Evolutionary conservation across 192 early-diverging fungal genomes (phyloP).

Genomic region (Physocladia obscura): DNA sequence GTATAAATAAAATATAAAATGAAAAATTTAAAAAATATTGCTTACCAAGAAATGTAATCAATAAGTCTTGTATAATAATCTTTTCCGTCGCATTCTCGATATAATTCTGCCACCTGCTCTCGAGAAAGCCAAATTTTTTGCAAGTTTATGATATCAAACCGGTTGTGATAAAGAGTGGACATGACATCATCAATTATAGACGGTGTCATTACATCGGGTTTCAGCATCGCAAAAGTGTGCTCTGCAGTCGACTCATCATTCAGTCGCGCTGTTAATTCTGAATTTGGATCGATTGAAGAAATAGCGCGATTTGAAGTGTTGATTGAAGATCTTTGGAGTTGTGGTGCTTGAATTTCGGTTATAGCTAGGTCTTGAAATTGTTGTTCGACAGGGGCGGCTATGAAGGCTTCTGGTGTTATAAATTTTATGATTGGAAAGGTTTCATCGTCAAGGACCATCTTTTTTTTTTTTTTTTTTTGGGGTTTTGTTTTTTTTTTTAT

Average conservation of each 20-base stretch:
- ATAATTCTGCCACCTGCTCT: constrained; percentile 51
- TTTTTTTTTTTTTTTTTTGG: too few relatives aligned
- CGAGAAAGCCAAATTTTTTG: constrained; percentile 54
- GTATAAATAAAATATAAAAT: neutral
- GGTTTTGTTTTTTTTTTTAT: too few relatives aligned
- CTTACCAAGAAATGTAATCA: constrained; percentile 52
- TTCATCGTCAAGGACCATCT: too few relatives aligned
- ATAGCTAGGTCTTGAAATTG: neutral
- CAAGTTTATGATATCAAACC: constrained; percentile 47
- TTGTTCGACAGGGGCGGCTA: neutral
- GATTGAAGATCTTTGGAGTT: too few relatives aligned
- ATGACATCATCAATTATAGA: constrained; percentile 46
- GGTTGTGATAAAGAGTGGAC: constrained; percentile 38
- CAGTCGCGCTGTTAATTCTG: neutral
- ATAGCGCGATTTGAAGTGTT: too few relatives aligned
- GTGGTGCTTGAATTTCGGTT: too few relatives aligned
- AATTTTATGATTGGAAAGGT: too few relatives aligned
- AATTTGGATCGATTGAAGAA: too few relatives aligned
- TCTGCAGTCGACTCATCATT: constrained; percentile 27
- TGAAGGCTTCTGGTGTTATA: too few relatives aligned
- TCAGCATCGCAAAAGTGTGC: constrained; percentile 57
- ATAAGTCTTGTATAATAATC: constrained; percentile 50
- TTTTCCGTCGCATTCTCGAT: constrained; percentile 49
- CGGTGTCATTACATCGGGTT: constrained; percentile 62
- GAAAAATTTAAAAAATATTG: neutral